Base-by-base conservation (phyloP, 2,329 filamentous ascomycete genomes). In the Graphilbum ipis-grandicollis region DNA sequence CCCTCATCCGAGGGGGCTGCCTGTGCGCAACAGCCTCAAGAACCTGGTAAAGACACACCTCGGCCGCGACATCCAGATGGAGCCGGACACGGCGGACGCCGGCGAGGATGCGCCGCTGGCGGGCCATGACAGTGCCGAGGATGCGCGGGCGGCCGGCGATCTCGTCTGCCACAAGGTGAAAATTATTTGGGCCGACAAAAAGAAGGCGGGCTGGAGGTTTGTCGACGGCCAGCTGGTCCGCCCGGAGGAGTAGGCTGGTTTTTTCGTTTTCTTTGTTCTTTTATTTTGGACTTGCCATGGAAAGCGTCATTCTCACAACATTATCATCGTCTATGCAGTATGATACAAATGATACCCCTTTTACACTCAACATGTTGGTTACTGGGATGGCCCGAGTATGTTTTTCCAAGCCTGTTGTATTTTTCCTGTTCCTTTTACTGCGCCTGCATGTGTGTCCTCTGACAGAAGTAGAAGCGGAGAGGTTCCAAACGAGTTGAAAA, bases 121-220 rank as follows among this genome's bases (percentile, higher is more conserved):
- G 17, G 90, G 90, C 0, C 90, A 98, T 54, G 90, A 98, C 57
- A 93, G 83, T 19, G 79, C 78, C 19, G 90, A 98, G 54, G 90
- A 98, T 51, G 84, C 90, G 1, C 69, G 78, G 33, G 82, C 86
- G 0, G 88, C 92, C 0, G 90, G 88, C 1, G 85, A 96, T 41
- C 56, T 98, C 36, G 81, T 93, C 0, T 63, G 79, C 33, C 65
- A 74, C 35, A 81, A 75, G 53, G 66, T 92, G 6, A 66, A 63
- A 36, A 65, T 78, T 38, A 66, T 73, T 43, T 93, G 84, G 82
- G 70, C 66, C 43, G 55, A 57, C 23, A 61, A 90, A 63, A 66
- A 71, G 53, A 56, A 58, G 30, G 57, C 67, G 18, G 84, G 84
- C 0, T 93, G 82, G 79, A 61, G 46, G 26, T 50, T 81, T 18